A percentile compares a stretch with the other conserved stretches of the same genome.
phyloP scores from a whole-genome alignment of 2,329 filamentous ascomycete species.

The Paecilomyces sp. region DNA sequence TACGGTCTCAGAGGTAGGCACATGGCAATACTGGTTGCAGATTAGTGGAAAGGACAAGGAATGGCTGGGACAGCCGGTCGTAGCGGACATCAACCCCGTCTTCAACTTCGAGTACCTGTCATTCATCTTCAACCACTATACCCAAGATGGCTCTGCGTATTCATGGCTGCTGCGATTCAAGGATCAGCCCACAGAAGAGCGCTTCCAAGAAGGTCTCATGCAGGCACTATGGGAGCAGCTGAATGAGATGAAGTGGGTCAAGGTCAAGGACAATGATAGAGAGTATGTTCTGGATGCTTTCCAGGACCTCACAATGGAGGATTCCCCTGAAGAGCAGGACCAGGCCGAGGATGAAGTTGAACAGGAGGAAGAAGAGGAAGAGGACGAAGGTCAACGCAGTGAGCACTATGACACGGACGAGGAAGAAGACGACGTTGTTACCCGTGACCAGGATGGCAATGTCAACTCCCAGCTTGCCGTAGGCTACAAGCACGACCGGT shows the following conservation, averaged over 20 bases:
- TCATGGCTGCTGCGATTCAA: conserved; percentile 94
- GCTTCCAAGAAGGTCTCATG: conserved; percentile 90
- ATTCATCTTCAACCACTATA: conserved; percentile 98
- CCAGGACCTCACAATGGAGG: conserved; percentile 88
- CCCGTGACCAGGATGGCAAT: conserved; percentile 65
- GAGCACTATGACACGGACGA: conserved; percentile 71
- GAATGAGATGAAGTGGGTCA: conserved; percentile 89
- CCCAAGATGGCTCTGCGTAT: conserved; percentile 78
- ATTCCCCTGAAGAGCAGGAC: conserved; percentile 54
- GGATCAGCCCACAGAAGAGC: conserved; percentile 70
- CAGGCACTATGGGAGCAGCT: conserved; percentile 94
- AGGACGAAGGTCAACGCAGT: conserved; percentile 59
- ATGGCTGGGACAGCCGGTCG: conserved; percentile 79
- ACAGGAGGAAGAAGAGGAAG: conserved; percentile 54
- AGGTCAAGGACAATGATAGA: conserved; percentile 82
- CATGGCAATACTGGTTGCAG: conserved; percentile 95
- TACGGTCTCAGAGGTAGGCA: conserved; percentile 75
- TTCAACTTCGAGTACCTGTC: conserved; percentile 99
- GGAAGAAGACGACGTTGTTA: conserved; percentile 69
- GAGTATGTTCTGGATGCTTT: conserved; percentile 96
- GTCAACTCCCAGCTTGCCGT: conserved; percentile 92
- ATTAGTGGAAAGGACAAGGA: conserved; percentile 67
- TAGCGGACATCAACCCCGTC: conserved; percentile 91
- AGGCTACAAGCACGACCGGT: conserved; percentile 93
- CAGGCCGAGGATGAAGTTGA: conserved; percentile 48